Evolutionary conservation across 1,139 yeast species (phyloP).

Genomic region (Chernovozyma aurita): DNA sequence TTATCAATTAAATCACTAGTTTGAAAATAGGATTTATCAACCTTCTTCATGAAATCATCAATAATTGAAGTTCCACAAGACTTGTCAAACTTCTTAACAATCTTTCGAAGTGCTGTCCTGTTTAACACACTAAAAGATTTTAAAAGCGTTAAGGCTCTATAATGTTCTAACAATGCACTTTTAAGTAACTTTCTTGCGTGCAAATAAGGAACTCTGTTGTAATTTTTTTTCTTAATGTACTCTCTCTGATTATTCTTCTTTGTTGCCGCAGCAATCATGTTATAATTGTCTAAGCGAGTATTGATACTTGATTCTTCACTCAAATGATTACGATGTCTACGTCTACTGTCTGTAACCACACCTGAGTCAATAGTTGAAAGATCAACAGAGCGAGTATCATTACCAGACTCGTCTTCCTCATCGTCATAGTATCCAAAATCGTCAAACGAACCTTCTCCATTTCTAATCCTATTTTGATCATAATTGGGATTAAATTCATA

Average conservation of each 20-base stretch:
- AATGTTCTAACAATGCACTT: slow-evolving; percentile 73
- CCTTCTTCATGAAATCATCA: slow-evolving; percentile 50
- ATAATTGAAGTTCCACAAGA: slow-evolving; percentile 49
- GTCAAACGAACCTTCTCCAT: slow-evolving; percentile 20
- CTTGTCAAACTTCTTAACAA: slow-evolving; percentile 87
- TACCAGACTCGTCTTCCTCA: slow-evolving; percentile 1
- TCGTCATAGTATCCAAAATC: slow-evolving; percentile 13
- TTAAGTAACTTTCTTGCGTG: slow-evolving; percentile 74
- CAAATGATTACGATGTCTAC: not conserved
- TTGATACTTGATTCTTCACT: not conserved
- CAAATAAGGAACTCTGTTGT: slow-evolving; percentile 54
- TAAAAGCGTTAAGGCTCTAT: slow-evolving; percentile 72
- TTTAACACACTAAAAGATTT: slow-evolving; percentile 74
- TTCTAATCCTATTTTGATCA: slow-evolving; percentile 38
- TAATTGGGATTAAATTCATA: slow-evolving; percentile 25
- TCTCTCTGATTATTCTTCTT: slow-evolving; percentile 23
- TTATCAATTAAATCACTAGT: slow-evolving; percentile 66
- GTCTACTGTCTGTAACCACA: not conserved
- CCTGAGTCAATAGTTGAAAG: not conserved
- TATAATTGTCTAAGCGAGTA: not conserved
- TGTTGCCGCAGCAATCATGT: not conserved
- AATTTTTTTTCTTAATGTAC: slow-evolving; percentile 25
- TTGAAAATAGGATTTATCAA: slow-evolving; percentile 55
- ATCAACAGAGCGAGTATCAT: slow-evolving; percentile 12
- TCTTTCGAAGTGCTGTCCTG: slow-evolving; percentile 83